Evolutionary conservation across 768 basidiomycete species (phyloP).

Genomic region (Russula emetica): DNA sequence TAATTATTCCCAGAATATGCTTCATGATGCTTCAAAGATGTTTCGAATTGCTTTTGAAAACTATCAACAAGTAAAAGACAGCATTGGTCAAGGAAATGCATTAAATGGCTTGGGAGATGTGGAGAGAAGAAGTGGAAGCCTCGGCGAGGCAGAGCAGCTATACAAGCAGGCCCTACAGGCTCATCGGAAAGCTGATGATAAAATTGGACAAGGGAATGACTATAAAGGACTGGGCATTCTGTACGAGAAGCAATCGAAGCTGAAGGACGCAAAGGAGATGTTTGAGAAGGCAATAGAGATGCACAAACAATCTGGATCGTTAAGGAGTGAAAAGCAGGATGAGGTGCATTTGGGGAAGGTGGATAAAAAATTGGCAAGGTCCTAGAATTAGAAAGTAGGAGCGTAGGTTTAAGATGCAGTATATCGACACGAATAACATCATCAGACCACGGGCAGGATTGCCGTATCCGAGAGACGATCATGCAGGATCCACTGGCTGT

Average conservation of each 20-base stretch:
- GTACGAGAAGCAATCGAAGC: conserved; percentile 14
- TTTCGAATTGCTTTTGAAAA: conserved; percentile 19
- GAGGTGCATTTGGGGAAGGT: conserved; percentile 8
- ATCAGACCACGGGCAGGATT: too few species aligned
- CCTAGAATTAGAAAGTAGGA: neutral
- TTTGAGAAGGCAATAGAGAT: conserved; percentile 21
- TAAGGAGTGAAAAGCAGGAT: conserved; percentile 15
- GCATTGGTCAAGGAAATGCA: conserved; percentile 21
- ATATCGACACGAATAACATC: too few species aligned
- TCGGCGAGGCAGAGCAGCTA: conserved; percentile 6
- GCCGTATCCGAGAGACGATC: too few species aligned
- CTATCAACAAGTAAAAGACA: conserved; percentile 7
- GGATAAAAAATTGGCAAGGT: conserved; percentile 4
- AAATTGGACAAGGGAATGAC: conserved; percentile 22
- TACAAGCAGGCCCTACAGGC: conserved; percentile 12
- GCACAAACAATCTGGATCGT: conserved; percentile 8
- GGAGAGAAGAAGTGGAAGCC: conserved; percentile 5
- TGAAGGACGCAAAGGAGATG: conserved; percentile 17
- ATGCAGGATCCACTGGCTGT: neutral
- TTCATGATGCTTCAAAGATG: conserved; percentile 5
- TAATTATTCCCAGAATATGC: neutral
- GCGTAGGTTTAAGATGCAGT: neutral
- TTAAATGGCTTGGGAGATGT: conserved; percentile 14
- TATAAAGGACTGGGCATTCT: conserved; percentile 17
- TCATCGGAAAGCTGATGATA: conserved; percentile 17